phyloP scores from a whole-genome alignment of 345 rosid species.

The Rhizophora apiculata region DNA sequence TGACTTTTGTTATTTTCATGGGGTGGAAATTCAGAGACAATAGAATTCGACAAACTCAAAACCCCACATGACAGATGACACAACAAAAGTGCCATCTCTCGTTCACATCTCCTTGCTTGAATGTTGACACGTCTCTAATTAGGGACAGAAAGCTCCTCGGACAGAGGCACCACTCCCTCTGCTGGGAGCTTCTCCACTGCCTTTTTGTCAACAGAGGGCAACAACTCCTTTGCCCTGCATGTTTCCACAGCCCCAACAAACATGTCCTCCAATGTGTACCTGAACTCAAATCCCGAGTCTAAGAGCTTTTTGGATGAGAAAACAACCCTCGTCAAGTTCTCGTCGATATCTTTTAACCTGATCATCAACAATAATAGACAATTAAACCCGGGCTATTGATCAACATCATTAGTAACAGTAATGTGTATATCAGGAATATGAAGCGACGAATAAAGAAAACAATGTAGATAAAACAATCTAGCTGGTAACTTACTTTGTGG shows the following conservation, averaged over 20 bases:
- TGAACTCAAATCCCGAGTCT: slow-evolving; percentile 71
- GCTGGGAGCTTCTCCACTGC: not conserved
- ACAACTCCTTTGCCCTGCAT: slow-evolving; percentile 32
- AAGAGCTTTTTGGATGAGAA: slow-evolving; percentile 66
- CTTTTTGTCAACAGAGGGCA: slow-evolving; percentile 28
- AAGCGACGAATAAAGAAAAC: not conserved
- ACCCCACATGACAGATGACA: no score
- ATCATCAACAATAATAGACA: not conserved
- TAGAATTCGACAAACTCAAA: no score
- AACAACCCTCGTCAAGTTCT: slow-evolving; percentile 31
- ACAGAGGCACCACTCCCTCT: not conserved
- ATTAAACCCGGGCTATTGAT: not conserved
- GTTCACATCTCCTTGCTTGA: no score
- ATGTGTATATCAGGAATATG: no score
- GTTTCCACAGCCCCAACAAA: slow-evolving; percentile 62
- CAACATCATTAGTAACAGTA: no score
- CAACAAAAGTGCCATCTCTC: no score
- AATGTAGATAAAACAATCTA: not conserved
- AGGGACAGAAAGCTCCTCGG: not conserved
- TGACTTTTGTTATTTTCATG: no score
- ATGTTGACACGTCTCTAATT: no score
- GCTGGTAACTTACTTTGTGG: slow-evolving; percentile 44
- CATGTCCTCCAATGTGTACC: slow-evolving; percentile 77
- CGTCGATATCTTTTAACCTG: slow-evolving; percentile 67
- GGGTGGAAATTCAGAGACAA: no score